Evolutionary conservation across 2,329 filamentous ascomycete genomes (phyloP).

Genomic region (Fusarium buharicum): DNA sequence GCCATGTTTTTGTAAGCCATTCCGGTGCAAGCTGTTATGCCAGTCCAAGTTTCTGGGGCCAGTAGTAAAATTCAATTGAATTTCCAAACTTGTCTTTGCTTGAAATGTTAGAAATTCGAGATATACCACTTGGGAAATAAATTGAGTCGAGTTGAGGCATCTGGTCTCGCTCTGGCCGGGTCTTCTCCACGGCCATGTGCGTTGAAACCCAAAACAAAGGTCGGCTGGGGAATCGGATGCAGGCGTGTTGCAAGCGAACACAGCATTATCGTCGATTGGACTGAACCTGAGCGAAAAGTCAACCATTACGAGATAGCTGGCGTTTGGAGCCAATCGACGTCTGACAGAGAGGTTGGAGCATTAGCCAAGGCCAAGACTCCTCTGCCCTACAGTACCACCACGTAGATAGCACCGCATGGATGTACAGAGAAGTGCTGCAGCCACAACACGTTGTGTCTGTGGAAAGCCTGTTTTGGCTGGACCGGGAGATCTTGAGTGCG

Average conservation of each 20-base stretch:
- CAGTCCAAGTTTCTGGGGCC: constrained; percentile 20
- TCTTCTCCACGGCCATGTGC: constrained; percentile 32
- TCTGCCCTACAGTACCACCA: constrained; percentile 11
- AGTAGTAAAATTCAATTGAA: constrained; percentile 8
- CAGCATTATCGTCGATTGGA: constrained; percentile 34
- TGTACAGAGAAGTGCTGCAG: constrained; percentile 31
- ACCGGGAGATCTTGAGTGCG: not conserved
- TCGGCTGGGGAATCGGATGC: constrained; percentile 16
- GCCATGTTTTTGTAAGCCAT: constrained; percentile 22
- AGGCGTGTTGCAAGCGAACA: constrained; percentile 20
- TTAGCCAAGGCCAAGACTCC: constrained; percentile 21
- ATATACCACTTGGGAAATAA: constrained; percentile 8
- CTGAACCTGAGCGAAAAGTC: constrained; percentile 10
- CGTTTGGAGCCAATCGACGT: constrained; percentile 33
- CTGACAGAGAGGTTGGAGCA: constrained; percentile 20
- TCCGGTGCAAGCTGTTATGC: constrained; percentile 18
- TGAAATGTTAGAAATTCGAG: constrained; percentile 4
- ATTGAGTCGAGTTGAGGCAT: not conserved
- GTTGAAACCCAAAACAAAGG: constrained; percentile 13
- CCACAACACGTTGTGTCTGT: constrained; percentile 33
- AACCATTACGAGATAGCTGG: constrained; percentile 27
- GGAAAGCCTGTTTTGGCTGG: constrained; percentile 37
- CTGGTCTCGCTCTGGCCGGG: constrained; percentile 21
- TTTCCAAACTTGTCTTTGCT: constrained; percentile 9
- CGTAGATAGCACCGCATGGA: constrained; percentile 34